A percentile compares a stretch with the other conserved stretches of the same genome.
Conservation (phyloP, 495 filamentous ascomycete genomes). For the Evansstolkia leycettana region DNA sequence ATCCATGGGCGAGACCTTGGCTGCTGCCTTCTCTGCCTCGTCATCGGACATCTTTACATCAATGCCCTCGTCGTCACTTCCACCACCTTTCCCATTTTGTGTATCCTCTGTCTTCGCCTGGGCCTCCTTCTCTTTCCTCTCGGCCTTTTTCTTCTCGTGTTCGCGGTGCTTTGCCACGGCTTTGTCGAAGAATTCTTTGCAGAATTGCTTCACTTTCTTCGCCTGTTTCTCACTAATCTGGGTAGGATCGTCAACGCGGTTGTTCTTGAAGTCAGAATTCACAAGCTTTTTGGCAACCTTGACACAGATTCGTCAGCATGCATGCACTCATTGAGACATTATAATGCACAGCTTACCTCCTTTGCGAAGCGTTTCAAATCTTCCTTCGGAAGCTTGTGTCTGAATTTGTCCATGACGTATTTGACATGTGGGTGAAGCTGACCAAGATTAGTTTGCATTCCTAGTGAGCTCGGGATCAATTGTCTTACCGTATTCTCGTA, state of each 20-base stretch:
- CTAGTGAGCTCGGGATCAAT: no score
- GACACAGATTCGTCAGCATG: slow-evolving; percentile 1
- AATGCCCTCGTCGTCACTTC: slow-evolving; percentile 22
- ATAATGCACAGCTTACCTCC: slow-evolving; percentile 42
- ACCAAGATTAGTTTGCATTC: slow-evolving; percentile 5
- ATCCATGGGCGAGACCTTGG: slow-evolving; percentile 20
- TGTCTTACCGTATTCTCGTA: slow-evolving; percentile 77
- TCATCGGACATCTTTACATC: slow-evolving; percentile 45
- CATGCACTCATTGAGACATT: background rate
- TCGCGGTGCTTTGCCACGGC: slow-evolving; percentile 62
- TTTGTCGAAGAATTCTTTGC: slow-evolving; percentile 76
- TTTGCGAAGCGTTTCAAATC: slow-evolving; percentile 80
- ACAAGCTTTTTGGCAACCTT: slow-evolving; percentile 74
- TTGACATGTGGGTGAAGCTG: slow-evolving; percentile 77
- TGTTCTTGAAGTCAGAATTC: slow-evolving; percentile 77
- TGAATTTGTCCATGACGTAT: slow-evolving; percentile 74
- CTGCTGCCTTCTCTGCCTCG: slow-evolving; percentile 23
- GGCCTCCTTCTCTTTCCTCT: slow-evolving; percentile 26
- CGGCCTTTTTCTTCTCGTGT: slow-evolving; percentile 52
- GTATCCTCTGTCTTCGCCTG: slow-evolving; percentile 17
- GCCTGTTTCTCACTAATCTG: slow-evolving; percentile 65
- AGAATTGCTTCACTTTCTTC: slow-evolving; percentile 68
- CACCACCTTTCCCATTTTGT: slow-evolving; percentile 10
- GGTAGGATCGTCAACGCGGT: slow-evolving; percentile 72
- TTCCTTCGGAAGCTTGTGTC: slow-evolving; percentile 70